Conservation (phyloP, 352 stramenopile genomes). For the Sclerospora graminicola region DNA sequence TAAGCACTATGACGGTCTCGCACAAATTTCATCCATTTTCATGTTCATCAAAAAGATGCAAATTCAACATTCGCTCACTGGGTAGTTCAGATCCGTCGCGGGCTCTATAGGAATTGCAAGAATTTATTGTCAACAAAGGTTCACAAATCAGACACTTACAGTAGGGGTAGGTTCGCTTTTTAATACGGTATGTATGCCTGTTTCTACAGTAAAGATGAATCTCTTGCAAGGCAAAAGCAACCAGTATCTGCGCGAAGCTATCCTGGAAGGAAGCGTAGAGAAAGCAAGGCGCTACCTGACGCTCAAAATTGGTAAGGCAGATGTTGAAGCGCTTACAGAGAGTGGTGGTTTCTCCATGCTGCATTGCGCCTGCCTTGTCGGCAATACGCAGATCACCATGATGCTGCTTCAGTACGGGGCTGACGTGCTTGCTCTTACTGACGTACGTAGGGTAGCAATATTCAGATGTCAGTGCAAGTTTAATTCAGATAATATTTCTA, state of each 20-base stretch:
- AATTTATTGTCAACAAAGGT: no score
- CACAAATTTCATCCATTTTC: no score
- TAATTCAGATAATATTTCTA: neutral
- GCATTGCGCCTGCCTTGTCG: slow-evolving; percentile 59
- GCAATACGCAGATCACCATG: slow-evolving; percentile 82
- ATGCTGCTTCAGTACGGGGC: slow-evolving; percentile 76
- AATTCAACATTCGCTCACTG: no score
- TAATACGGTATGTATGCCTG: no score
- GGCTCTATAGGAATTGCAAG: no score
- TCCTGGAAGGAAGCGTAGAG: slow-evolving; percentile 72
- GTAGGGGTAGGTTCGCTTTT: no score
- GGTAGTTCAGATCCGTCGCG: no score
- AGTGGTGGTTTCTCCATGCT: slow-evolving; percentile 77
- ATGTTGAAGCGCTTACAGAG: slow-evolving; percentile 66
- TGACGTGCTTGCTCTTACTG: slow-evolving; percentile 64
- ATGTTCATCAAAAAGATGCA: no score
- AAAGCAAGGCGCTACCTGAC: slow-evolving; percentile 74
- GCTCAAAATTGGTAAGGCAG: slow-evolving; percentile 76
- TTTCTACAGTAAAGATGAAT: no score
- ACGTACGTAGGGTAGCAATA: slow-evolving; percentile 23
- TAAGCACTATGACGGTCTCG: no score
- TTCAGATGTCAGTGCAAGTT: neutral
- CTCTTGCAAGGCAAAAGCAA: slow-evolving; percentile 82
- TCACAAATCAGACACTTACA: no score
- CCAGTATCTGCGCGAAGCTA: slow-evolving; percentile 74